Base-by-base conservation (phyloP, 352 stramenopile genomes). In the Phytophthora syringae region DNA sequence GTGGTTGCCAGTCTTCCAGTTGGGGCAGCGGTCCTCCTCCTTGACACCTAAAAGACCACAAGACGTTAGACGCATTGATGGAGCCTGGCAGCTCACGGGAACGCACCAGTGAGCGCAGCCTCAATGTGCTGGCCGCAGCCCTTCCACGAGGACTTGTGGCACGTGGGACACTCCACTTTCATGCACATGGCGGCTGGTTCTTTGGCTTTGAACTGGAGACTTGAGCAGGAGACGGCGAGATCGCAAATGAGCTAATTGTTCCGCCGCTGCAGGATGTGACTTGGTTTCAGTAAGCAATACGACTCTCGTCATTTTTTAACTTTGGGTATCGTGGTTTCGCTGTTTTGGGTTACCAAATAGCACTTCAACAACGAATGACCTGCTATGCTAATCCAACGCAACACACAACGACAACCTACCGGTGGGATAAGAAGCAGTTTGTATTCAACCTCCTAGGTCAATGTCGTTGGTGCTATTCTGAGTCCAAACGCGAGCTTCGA, bases 111-210 rank as follows among this genome's bases (percentile, higher is more conserved):
- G 52, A 88, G 72, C 16, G 79, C 79, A 24, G 43, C 67, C 25
- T 86, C 79, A 24, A 88, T 86, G 67, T 88, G 79, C 59, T 75
- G 54, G 40, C 79, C 79, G 63, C 79, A 88, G 52, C 79, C 79
- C 37, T 74, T 79, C 79, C 79, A 88, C 36, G 79, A 86, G n/a
- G 75, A 32, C 67, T 88, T 88, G 64, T 84, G 64, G 62, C 79
- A 86, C n/a, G 67, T 86, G 18, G 72, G 27, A 65, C 79, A 88
- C 54, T 88, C 77, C 22, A 82, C 57, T 60, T 88, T 86, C 58
- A 78, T 67, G 72, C 79, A 88, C 79, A 88, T 88, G 16, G 20
- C 11, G 20, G 10, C 9, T 16, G 27, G 3, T n/a, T 12, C 24
- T 60, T 53, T 11, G 39, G 16, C 34, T 36, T n/a, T n/a, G n/a